Percentiles rank a stretch among this genome's conserved stretches.
Evolutionary conservation across 2,329 filamentous ascomycete genomes (phyloP).

Genomic region (Ustilaginoidea virens): DNA sequence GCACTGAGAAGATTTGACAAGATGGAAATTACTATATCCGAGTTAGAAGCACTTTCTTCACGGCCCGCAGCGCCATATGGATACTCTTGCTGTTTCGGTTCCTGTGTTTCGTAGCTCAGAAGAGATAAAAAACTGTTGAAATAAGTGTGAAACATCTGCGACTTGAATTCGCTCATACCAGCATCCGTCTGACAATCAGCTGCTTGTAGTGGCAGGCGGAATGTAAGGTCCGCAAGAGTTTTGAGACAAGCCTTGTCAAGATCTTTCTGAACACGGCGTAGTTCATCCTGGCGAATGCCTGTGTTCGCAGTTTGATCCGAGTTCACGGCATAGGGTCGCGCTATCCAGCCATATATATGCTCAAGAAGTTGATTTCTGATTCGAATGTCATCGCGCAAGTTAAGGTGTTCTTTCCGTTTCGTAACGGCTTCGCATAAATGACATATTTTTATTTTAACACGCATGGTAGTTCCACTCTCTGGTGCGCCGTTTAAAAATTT

Average conservation of each 20-base stretch:
- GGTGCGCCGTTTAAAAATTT: conserved; percentile 46
- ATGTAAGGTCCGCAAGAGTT: conserved; percentile 50
- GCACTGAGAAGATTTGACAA: conserved; percentile 54
- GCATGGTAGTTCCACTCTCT: conserved; percentile 39
- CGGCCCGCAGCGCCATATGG: conserved; percentile 21
- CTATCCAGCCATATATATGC: conserved; percentile 54
- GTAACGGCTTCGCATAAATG: conserved; percentile 51
- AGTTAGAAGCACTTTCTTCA: conserved; percentile 38
- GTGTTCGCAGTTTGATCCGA: conserved; percentile 24
- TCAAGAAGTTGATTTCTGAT: conserved; percentile 54
- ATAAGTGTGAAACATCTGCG: conserved; percentile 56
- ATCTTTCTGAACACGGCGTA: conserved; percentile 43
- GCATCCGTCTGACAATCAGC: conserved; percentile 50
- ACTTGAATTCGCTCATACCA: conserved; percentile 52
- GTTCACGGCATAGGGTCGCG: conserved; percentile 36
- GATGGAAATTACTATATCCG: conserved; percentile 51
- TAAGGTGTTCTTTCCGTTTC: conserved; percentile 51
- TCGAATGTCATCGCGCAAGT: conserved; percentile 51
- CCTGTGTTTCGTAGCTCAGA: conserved; percentile 40
- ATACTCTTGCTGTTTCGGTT: conserved; percentile 16
- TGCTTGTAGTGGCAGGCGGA: conserved; percentile 49
- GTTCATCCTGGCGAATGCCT: conserved; percentile 39
- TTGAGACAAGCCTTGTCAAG: conserved; percentile 50
- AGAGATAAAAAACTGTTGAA: conserved; percentile 55
- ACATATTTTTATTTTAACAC: conserved; percentile 55